Percentiles rank a stretch among this genome's conserved stretches.
Conservation (phyloP, 2,329 filamentous ascomycete genomes). For the Lecanosticta acicola region DNA sequence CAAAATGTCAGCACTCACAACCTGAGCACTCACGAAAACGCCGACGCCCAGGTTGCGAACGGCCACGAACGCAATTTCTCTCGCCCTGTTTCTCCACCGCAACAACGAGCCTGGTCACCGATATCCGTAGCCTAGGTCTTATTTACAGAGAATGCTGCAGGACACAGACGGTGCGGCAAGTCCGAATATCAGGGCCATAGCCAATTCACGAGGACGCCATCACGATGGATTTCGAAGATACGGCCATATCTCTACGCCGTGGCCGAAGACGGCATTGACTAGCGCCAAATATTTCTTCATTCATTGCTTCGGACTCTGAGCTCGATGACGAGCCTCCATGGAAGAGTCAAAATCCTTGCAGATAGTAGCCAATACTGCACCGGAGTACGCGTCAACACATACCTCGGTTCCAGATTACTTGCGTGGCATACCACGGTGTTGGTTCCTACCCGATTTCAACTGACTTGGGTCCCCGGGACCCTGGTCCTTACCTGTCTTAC, state of each 20-base stretch:
- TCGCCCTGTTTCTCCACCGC: slow-evolving; percentile 1
- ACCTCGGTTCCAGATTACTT: background rate
- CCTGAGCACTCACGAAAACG: slow-evolving; percentile 30
- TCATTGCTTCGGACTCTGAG: too few relatives aligned
- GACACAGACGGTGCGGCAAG: background rate
- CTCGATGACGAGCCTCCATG: too few relatives aligned
- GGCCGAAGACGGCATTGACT: too few relatives aligned
- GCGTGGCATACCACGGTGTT: background rate
- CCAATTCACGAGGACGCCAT: too few relatives aligned
- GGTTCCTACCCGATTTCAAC: background rate
- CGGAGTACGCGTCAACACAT: too few relatives aligned
- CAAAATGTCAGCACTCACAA: slow-evolving; percentile 55
- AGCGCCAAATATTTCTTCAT: too few relatives aligned
- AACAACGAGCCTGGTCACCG: slow-evolving; percentile 2
- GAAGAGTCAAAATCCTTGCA: too few relatives aligned
- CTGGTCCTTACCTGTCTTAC: background rate
- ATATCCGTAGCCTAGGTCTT: slow-evolving; percentile 2
- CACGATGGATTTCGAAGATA: too few relatives aligned
- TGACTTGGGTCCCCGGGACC: background rate
- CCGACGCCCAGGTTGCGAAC: background rate
- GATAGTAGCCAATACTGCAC: too few relatives aligned
- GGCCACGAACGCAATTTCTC: slow-evolving; percentile 4
- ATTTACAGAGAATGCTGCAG: background rate
- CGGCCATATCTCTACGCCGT: too few relatives aligned
- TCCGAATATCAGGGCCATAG: too few relatives aligned